Evolutionary conservation across 1,284 basidiomycete species (phyloP), one percentile per base, ranked within the genome.

Genomic region (Ganoderma lucidum): DNA sequence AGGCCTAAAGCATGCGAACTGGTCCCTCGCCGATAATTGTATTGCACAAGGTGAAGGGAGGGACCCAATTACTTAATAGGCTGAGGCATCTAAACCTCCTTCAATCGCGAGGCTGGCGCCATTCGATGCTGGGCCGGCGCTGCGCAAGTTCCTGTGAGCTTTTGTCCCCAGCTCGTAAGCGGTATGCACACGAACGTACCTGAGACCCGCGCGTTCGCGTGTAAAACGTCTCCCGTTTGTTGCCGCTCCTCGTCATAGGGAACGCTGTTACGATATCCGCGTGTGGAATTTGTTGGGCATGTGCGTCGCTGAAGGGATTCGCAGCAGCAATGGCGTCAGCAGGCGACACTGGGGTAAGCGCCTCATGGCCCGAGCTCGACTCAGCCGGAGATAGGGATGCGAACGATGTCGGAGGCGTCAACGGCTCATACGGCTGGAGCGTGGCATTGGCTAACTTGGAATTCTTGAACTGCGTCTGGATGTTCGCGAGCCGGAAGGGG

Each of bases 361-460:
- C 42, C 55, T 69, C 66, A 68, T 71, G 72, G 23, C 70, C 70
- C 28, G 65, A 69, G 59, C 65, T 67, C 61, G 69, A 70, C n/a
- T 67, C 64, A 2, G 71, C 19, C 12, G 70, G 69, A 32, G 71
- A 75, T 68, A 80, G 76, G 17, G 82, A 83, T 39, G 81, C 81
- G 62, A 70, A 61, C 28, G 85, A 85, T 12, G 80, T 78, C 10
- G 86, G 83, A 56, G 86, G 84, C 63, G 83, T 84, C 48, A 81
- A 76, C 58, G 82, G 82, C 63, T 79, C 76, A 74, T 80, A 79
- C 62, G 76, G 56, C 62, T 64, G 41, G 51, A 59, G 53, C 51
- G 12, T 30, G 37, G 44, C 45, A 51, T 23, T 32, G 39, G 56
- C 45, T 45, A 37, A 19, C 14, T 44, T 42, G 30, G 58, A 68